phyloP scores from a whole-genome alignment of 179 eudicot species.

The Carnegiea gigantea region DNA sequence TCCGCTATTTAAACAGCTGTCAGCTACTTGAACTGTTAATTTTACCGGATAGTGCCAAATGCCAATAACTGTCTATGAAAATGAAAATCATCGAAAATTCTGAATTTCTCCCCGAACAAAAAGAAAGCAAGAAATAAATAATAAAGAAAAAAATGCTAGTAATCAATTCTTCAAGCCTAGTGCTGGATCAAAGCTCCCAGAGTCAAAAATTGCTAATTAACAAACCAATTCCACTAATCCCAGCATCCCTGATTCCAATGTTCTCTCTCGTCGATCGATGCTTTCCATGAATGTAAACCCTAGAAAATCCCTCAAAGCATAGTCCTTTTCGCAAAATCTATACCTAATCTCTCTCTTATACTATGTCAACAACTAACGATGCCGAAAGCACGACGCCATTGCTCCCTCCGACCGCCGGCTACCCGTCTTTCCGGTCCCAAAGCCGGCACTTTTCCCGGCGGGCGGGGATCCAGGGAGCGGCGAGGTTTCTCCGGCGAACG shows the following conservation, averaged over 20 bases:
- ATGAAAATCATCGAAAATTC: too few relatives aligned
- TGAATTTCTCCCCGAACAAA: neutral
- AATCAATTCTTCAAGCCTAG: neutral
- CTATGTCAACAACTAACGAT: neutral
- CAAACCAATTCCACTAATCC: neutral
- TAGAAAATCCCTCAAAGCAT: neutral
- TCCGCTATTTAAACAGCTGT: too few relatives aligned
- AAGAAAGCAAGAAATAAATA: neutral
- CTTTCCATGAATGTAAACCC: neutral
- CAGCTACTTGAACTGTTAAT: too few relatives aligned
- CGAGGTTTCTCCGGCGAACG: constrained; percentile 75
- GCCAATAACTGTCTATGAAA: too few relatives aligned
- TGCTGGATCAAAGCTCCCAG: neutral
- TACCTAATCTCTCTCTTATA: neutral
- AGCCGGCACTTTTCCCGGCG: constrained; percentile 47
- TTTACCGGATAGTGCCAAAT: too few relatives aligned
- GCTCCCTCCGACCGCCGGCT: constrained; percentile 4
- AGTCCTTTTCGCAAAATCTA: neutral
- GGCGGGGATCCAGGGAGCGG: constrained; percentile 70
- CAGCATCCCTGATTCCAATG: neutral
- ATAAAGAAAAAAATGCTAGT: neutral
- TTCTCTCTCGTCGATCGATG: neutral
- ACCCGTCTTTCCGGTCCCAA: constrained; percentile 38
- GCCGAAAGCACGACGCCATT: constrained; percentile 5
- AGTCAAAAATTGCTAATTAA: neutral